Evolutionary conservation across 768 basidiomycete species (phyloP), one percentile per base, ranked within the genome.

Genomic region (Trametes coccinea): DNA sequence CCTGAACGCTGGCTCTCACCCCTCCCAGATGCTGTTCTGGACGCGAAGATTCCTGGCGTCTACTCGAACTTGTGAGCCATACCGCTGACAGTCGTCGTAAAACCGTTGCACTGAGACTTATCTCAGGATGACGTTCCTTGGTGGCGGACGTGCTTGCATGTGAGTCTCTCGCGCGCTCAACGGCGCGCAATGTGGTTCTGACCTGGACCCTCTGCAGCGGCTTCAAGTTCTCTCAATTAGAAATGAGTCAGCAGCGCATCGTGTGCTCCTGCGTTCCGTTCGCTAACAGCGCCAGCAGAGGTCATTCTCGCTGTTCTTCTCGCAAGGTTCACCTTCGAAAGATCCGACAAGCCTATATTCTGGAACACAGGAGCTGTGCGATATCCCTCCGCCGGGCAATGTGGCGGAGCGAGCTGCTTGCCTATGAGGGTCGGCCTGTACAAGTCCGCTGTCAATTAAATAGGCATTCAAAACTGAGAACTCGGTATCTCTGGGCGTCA

Each of bases 1-100:
- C 82, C 80, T 0, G 73, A 75, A 29, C 74, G 81, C 1, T 83
- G 82, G 81, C 61, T 78, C 14, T 57, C 64, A 7, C 60, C 66
- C 4, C 50, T 54, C 4, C 62, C 66, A 0, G 17, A 8, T n/a
- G 46, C 53, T 1, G n/a, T 67, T 16, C 51, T 55, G 13, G 60
- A 67, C 0, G 66, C 66, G 2, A 48, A 50, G 1, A 56, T 67
- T 14, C 66, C 66, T 4, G 66, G 66, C 4, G 66, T 67, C 14
- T 67, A 64, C 49, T 59, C 66, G 16, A 56, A 67, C 41, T 29
- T 67, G 66, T 67, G 50, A 56, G 63, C n/a, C 4, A 0, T 10
- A 29, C n/a, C 22, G 2, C 5, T 0, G 7, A 16, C 4, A 5
- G 10, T 29, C 57, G 30, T 59, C 16, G 3, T n/a, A 11, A 37